A percentile compares a stretch with the other conserved stretches of the same genome.
Evolutionary conservation across 805 yeast genomes (phyloP).

Genomic region (Zygosaccharomyces kombuchaensis): DNA sequence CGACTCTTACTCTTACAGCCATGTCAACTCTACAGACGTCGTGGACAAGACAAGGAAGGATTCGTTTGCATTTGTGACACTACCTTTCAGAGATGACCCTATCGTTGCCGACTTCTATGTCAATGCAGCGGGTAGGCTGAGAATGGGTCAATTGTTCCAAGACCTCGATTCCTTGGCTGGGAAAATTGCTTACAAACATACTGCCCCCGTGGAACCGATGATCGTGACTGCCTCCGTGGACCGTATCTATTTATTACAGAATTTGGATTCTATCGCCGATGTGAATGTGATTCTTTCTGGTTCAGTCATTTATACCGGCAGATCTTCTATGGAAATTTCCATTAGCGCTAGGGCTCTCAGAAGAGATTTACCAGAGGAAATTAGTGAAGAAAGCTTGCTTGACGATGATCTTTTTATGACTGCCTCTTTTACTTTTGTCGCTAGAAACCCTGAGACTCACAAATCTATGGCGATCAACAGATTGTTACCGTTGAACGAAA

Average conservation of each 20-base stretch:
- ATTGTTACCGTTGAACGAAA: slow-evolving; percentile 66
- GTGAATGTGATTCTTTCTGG: slow-evolving; percentile 83
- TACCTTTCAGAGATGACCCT: slow-evolving; percentile 81
- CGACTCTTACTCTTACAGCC: slow-evolving; percentile 66
- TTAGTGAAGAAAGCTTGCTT: slow-evolving; percentile 51
- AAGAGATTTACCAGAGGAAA: slow-evolving; percentile 46
- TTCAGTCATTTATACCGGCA: slow-evolving; percentile 91
- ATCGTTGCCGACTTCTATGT: slow-evolving; percentile 83
- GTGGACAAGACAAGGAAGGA: slow-evolving; percentile 72
- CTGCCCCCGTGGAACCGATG: slow-evolving; percentile 93
- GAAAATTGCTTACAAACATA: slow-evolving; percentile 85
- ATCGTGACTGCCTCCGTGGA: slow-evolving; percentile 95
- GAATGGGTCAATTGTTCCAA: slow-evolving; percentile 91
- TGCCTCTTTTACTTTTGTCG: slow-evolving; percentile 93
- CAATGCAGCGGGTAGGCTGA: slow-evolving; percentile 83
- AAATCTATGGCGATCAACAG: slow-evolving; percentile 82
- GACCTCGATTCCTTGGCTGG: slow-evolving; percentile 94
- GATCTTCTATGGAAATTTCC: slow-evolving; percentile 91
- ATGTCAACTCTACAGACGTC: slow-evolving; percentile 66
- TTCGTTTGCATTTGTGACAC: slow-evolving; percentile 61
- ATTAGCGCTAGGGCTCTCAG: slow-evolving; percentile 81
- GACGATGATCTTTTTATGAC: slow-evolving; percentile 71
- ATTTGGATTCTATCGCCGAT: slow-evolving; percentile 70
- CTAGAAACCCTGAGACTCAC: slow-evolving; percentile 90
- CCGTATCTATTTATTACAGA: slow-evolving; percentile 79